Evolutionary conservation across 75 land plant species (phyloP).

Genomic region (Sequoiadendron giganteum): DNA sequence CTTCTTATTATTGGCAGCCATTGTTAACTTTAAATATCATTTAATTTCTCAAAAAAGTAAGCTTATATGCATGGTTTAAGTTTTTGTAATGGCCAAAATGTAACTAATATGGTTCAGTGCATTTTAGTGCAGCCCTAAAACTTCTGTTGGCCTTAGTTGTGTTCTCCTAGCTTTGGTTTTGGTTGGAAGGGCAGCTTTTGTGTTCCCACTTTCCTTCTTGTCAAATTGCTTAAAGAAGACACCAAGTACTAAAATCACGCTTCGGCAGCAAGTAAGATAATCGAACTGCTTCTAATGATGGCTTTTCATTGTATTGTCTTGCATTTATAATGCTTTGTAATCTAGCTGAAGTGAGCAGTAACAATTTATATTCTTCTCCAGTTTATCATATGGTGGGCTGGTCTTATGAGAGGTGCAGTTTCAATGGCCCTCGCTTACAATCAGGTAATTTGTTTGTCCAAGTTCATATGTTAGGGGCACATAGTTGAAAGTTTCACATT

Average conservation of each 20-base stretch:
- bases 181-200: constrained; percentile 83
- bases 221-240: constrained; percentile 49
- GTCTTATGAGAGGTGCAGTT: constrained; percentile 95
- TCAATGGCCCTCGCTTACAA: constrained; percentile 95
- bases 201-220: constrained; percentile 82
- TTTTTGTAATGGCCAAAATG: background rate
- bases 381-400: constrained; percentile 94
- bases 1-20: background rate
- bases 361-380: constrained; percentile 22
- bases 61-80: background rate
- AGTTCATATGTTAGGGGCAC: constrained; percentile 2
- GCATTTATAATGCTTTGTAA: background rate
- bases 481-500: background rate
- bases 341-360: background rate
- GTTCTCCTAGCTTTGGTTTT: constrained; percentile 56
- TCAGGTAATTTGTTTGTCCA: constrained; percentile 41
- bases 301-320: background rate
- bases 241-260: constrained; percentile 41
- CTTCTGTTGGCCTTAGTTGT: constrained; percentile 59
- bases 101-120: background rate
- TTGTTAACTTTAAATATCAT: background rate
- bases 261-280: constrained; percentile 65
- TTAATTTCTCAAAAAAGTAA: background rate
- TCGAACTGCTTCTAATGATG: constrained; percentile 1
- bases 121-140: constrained; percentile 50